Evolutionary conservation across 2,329 filamentous ascomycete genomes (phyloP).

Genomic region (Penicillium rolfsii): DNA sequence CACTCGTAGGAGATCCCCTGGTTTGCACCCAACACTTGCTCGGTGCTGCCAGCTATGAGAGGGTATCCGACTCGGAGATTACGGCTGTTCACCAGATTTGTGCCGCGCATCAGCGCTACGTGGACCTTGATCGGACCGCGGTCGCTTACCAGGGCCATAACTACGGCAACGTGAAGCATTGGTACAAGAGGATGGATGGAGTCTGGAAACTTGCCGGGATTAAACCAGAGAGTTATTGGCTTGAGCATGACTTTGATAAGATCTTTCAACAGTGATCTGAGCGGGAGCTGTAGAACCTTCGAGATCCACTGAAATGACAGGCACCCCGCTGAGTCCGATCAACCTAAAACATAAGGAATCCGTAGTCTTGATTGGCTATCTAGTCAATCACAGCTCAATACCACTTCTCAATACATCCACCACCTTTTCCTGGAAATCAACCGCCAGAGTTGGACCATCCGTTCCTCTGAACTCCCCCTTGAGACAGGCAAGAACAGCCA

Average conservation of each 20-base stretch:
- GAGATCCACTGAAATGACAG: not conserved
- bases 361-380: not conserved
- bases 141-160: constrained; percentile 60
- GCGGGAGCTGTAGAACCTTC: not conserved
- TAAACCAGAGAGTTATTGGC: constrained; percentile 41
- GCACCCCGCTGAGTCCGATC: too few relatives aligned
- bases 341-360: not conserved
- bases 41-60: constrained; percentile 14
- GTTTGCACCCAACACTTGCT: constrained; percentile 26
- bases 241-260: constrained; percentile 12
- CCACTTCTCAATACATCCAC: constrained; percentile 25
- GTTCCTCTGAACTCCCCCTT: constrained; percentile 25
- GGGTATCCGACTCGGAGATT: constrained; percentile 40
- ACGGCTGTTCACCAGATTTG: constrained; percentile 61
- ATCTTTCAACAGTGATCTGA: constrained; percentile 7
- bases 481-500: constrained; percentile 30
- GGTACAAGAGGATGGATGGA: constrained; percentile 58
- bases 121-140: constrained; percentile 45
- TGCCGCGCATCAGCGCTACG: constrained; percentile 61
- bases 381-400: constrained; percentile 7
- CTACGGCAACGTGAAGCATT: constrained; percentile 58
- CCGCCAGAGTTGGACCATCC: constrained; percentile 28
- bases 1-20: constrained; percentile 20
- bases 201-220: constrained; percentile 63
- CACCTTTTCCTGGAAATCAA: constrained; percentile 33